Evolutionary conservation across 768 basidiomycete genomes (phyloP), one percentile per base, ranked within the genome.

Genomic region (Clathrus columnatus): DNA sequence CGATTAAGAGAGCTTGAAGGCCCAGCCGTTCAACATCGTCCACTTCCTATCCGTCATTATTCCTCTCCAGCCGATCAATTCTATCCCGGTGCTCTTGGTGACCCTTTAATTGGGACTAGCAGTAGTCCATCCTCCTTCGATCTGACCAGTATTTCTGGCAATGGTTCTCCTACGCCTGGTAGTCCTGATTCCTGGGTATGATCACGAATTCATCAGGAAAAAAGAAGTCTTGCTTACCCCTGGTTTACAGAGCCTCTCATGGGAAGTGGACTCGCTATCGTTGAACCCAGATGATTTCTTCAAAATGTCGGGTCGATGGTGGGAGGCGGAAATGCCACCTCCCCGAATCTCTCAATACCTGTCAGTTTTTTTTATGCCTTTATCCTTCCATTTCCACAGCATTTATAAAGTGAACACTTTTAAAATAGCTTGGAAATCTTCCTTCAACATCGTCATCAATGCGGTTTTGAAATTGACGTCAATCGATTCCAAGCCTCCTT

Each of bases 381-480:
- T 30, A 7, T 17, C 49, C 48, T 59, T 43, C 52, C 24, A n/a
- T n/a, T n/a, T n/a, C n/a, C n/a, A n/a, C n/a, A n/a, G 24, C 10
- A 3, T 11, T 36, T 5, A 36, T 36, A 47, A 30, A 50, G 24
- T 32, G 58, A 54, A 59, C 59, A 46, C 27, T n/a, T n/a, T n/a
- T 8, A 57, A 58, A 61, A 26, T 63, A 91, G 87, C 52, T 67
- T 90, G 57, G 83, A 88, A 61, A 83, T 88, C 24, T 82, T 91
- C 62, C 64, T 82, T 10, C 78, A 76, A 16, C 74, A 85, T 60
- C 74, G 78, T 0, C 64, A 71, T 30, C 75, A 81, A 60, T 74
- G 86, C 56, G 84, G 84, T 4, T 81, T 88, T 62, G 89, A 87
- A 66, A 77, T 90, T 54, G 77, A 88, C 66, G 80, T 83, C 65